Evolutionary conservation across 1,284 basidiomycete genomes (phyloP), one percentile per base, ranked within the genome.

Genomic region (Ganoderma lingzhi): DNA sequence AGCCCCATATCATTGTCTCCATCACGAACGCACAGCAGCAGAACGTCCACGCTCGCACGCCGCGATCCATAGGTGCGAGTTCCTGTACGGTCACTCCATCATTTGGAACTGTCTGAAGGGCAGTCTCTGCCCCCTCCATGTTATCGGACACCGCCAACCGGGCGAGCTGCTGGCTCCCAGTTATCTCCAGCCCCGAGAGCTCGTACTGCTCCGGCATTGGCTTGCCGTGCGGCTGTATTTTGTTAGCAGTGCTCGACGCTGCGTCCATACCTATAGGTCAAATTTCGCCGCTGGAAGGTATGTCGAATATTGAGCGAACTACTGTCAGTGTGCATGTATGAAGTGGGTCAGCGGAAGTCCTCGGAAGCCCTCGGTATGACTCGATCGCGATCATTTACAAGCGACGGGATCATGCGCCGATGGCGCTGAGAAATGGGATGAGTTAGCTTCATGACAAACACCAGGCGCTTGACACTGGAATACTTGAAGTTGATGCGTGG

Each of bases 1-100:
- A 70, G 1, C 82, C 81, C 83, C 82, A 84, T 30, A 84, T 77
- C 62, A 84, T 73, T 28, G 78, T 78, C 66, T 83, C 81, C 12
- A 84, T 75, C 39, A 73, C 28, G 37, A 73, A 73, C 19, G 67
- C 67, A 14, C 62, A 70, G 48, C 63, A 67, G 56, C 71, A 71
- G 55, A 73, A 73, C 45, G 70, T 68, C 72, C 72, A 73, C 35
- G 72, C 72, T 10, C 66, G 63, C 14, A 71, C 44, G 19, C 72
- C 72, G 6, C 63, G 59, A 28, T 73, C 72, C 42, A 73, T 42
- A 37, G 72, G 70, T 30, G 72, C 70, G 19, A 73, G 68, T 39
- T 73, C 72, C 14, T 73, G 71, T 19, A 73, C 69, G 12, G 41
- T 70, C 15, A 69, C 41, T 35, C 62, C 35, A 30, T 55, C 48